These are phyloP conservation scores for Fomitopsis pinicola DNA, from an alignment of 1,284 basidiomycete genomes.

Conservation along the genomic window DNA sequence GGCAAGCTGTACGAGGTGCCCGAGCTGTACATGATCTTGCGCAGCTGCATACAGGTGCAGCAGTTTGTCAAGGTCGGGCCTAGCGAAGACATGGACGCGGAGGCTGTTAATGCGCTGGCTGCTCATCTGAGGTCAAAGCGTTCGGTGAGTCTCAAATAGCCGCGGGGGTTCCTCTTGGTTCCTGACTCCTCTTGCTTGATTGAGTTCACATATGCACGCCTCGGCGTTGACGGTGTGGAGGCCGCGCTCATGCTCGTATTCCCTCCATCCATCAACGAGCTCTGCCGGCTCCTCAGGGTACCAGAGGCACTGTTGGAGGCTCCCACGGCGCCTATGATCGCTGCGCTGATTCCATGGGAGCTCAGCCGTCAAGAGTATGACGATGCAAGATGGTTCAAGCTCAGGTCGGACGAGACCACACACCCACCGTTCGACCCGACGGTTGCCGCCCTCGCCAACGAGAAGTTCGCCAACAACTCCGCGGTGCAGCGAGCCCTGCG, in stretches of 20 bases:
- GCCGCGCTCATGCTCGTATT: slow-evolving; percentile 41
- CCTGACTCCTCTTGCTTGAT: not conserved
- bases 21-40: slow-evolving; percentile 42
- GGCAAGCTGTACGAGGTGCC: slow-evolving; percentile 41
- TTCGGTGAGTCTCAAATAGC: slow-evolving; percentile 18
- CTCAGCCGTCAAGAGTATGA: slow-evolving; percentile 27
- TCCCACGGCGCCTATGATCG: slow-evolving; percentile 29
- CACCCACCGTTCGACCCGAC: slow-evolving; percentile 3
- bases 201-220: slow-evolving; percentile 48
- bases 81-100: slow-evolving; percentile 34
- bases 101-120: slow-evolving; percentile 38
- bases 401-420: not conserved
- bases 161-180: not conserved
- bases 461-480: slow-evolving; percentile 16
- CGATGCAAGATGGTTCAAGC: slow-evolving; percentile 12
- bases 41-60: slow-evolving; percentile 42
- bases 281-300: slow-evolving; percentile 26
- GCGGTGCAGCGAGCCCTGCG: slow-evolving; percentile 39
- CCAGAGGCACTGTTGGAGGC: slow-evolving; percentile 21
- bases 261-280: slow-evolving; percentile 18
- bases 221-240: slow-evolving; percentile 39
- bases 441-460: slow-evolving; percentile 4
- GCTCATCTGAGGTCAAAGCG: slow-evolving; percentile 35
- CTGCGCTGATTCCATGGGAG: slow-evolving; percentile 44
- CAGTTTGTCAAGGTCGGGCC: slow-evolving; percentile 48